Conservation (phyloP, 306 rosid genomes). For the Rosa lucieae region DNA sequence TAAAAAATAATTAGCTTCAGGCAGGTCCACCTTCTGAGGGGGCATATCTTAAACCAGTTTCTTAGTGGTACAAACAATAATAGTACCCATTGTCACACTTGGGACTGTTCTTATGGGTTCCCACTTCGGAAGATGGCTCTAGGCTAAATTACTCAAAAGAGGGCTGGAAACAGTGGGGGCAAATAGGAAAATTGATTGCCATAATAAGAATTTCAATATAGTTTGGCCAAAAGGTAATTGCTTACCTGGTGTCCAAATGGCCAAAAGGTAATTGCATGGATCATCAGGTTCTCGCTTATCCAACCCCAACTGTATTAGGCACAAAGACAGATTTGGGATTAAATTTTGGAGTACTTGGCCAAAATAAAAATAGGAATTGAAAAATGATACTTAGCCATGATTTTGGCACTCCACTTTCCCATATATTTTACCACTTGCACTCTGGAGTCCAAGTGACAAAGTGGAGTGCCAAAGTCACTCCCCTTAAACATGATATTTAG, state of each 20-base stretch:
- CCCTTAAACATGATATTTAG: conserved; percentile 7
- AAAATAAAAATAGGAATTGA: background rate
- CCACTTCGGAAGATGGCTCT: conserved; percentile 10
- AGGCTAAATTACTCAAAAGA: background rate
- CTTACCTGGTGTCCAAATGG: conserved; percentile 99
- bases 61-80: background rate
- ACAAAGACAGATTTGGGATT: conserved; percentile 16
- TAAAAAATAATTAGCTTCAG: background rate
- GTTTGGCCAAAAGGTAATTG: conserved; percentile 79
- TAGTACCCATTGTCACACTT: background rate
- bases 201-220: background rate
- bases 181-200: conserved; percentile 3
- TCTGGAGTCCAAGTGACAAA: background rate
- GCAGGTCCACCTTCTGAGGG: background rate
- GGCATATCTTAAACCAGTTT: background rate
- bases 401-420: background rate
- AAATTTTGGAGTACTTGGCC: conserved; percentile 15
- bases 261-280: conserved; percentile 89
- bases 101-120: background rate
- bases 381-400: background rate
- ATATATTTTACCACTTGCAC: too few relatives aligned
- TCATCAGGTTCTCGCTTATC: conserved; percentile 89
- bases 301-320: conserved; percentile 52
- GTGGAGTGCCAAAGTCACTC: background rate
- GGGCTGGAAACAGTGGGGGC: background rate